Evolutionary conservation across 208 protist genomes (phyloP).

Genomic region (Wallacemonas rigidus): DNA sequence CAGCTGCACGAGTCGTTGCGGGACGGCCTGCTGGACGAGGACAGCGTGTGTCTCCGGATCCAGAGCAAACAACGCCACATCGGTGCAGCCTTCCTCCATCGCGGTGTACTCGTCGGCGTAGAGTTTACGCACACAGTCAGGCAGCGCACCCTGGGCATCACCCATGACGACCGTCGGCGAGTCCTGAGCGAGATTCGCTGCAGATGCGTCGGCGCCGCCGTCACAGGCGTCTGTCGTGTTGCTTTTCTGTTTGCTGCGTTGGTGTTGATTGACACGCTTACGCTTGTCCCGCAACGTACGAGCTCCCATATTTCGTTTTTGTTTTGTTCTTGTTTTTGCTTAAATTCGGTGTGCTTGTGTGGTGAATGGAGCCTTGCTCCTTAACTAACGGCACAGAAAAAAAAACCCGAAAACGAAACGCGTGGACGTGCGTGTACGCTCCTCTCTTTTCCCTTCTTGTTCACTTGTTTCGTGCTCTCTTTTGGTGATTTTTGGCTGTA

Average conservation of each 20-base stretch:
- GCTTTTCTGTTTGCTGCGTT: constrained; percentile 20
- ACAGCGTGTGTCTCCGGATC: constrained; percentile 35
- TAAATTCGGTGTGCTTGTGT: too few relatives aligned
- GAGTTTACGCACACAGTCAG: constrained; percentile 51
- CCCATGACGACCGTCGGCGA: neutral
- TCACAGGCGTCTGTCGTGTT: constrained; percentile 15
- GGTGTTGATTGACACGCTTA: constrained; percentile 9
- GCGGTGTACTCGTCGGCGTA: constrained; percentile 34
- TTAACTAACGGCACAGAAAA: too few relatives aligned
- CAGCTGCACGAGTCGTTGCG: constrained; percentile 53
- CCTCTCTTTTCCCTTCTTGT: too few relatives aligned
- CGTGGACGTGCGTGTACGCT: too few relatives aligned
- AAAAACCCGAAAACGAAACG: too few relatives aligned
- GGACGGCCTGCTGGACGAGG: constrained; percentile 42
- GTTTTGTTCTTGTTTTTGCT: constrained; percentile 14
- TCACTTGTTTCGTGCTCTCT: too few relatives aligned
- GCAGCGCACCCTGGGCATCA: constrained; percentile 5
- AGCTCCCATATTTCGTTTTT: constrained; percentile 11
- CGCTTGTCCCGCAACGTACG: constrained; percentile 9
- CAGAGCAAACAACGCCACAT: constrained; percentile 50
- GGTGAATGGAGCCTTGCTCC: too few relatives aligned
- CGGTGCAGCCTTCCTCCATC: constrained; percentile 60
- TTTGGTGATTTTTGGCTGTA: too few relatives aligned
- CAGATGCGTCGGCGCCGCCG: neutral
- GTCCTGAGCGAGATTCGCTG: neutral